Conservation (phyloP, 2,329 filamentous ascomycete species). For the Monilinia fructicola region DNA sequence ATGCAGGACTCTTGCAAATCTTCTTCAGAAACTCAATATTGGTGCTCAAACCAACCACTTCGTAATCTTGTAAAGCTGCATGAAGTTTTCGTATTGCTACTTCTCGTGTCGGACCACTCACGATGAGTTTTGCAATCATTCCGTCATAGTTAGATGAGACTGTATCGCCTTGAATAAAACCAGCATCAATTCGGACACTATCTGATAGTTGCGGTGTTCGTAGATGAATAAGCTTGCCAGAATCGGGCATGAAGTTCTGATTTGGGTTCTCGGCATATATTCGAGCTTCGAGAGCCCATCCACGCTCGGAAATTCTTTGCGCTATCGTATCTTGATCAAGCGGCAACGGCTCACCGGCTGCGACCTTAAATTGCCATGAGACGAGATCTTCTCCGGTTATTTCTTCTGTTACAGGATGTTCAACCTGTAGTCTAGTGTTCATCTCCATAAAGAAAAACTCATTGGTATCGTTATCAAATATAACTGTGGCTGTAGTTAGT, state of each 20-base stretch:
- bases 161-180: slow-evolving; percentile 86
- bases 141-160: slow-evolving; percentile 95
- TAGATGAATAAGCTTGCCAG: slow-evolving; percentile 81
- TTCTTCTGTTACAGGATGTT: slow-evolving; percentile 90
- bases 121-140: slow-evolving; percentile 98
- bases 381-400: slow-evolving; percentile 78
- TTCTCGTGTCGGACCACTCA: slow-evolving; percentile 74
- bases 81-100: slow-evolving; percentile 81
- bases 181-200: slow-evolving; percentile 87
- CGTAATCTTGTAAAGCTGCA: slow-evolving; percentile 79
- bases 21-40: slow-evolving; percentile 97
- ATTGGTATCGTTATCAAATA: slow-evolving; percentile 78
- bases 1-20: slow-evolving; percentile 76
- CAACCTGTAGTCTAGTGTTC: slow-evolving; percentile 89
- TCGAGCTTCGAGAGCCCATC: slow-evolving; percentile 89
- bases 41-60: slow-evolving; percentile 88
- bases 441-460: slow-evolving; percentile 83
- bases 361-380: slow-evolving; percentile 91
- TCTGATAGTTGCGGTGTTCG: slow-evolving; percentile 66
- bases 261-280: slow-evolving; percentile 97
- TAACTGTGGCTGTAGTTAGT: slow-evolving; percentile 54
- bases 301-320: slow-evolving; percentile 68
- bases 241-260: slow-evolving; percentile 90
- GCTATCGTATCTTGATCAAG: slow-evolving; percentile 66
- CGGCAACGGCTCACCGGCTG: slow-evolving; percentile 67